A percentile compares a stretch with the other conserved stretches of the same genome.
phyloP scores from a whole-genome alignment of 2,329 filamentous ascomycete species.

The Gliomastix tumulicola region DNA sequence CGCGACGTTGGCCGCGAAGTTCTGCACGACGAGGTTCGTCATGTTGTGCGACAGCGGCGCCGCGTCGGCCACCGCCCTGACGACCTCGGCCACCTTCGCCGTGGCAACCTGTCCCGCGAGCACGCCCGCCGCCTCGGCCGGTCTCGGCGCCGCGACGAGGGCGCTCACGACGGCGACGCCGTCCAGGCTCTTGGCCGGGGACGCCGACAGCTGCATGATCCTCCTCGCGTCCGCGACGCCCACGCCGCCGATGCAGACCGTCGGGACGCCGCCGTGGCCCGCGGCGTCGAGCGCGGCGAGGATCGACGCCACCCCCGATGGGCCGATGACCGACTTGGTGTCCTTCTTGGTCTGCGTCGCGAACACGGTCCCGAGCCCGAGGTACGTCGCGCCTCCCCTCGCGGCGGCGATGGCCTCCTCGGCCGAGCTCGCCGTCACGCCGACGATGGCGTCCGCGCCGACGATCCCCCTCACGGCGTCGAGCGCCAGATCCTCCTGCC shows the following conservation, averaged over 20 bases:
- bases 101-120: conserved; percentile 40
- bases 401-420: conserved; percentile 69
- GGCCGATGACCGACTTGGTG: conserved; percentile 60
- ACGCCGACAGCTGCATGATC: conserved; percentile 62
- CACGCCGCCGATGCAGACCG: conserved; percentile 86
- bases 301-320: conserved; percentile 45
- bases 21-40: conserved; percentile 90
- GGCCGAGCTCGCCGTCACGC: conserved; percentile 72
- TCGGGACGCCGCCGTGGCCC: conserved; percentile 38
- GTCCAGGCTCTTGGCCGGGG: conserved; percentile 54
- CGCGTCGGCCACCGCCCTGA: conserved; percentile 52
- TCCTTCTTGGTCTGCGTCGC: conserved; percentile 85
- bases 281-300: conserved; percentile 47
- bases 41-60: conserved; percentile 89
- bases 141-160: conserved; percentile 67
- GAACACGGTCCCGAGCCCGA: conserved; percentile 87
- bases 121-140: conserved; percentile 52
- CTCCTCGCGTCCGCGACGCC: conserved; percentile 68
- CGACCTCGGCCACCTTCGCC: conserved; percentile 41
- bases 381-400: conserved; percentile 74
- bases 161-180: conserved; percentile 88
- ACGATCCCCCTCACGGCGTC: conserved; percentile 67
- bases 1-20: conserved; percentile 88
- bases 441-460: conserved; percentile 73
- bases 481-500: conserved; percentile 92